These are phyloP conservation scores for Pleurotus platypus DNA, from an alignment of 768 basidiomycete species.

Conservation along the genomic window DNA sequence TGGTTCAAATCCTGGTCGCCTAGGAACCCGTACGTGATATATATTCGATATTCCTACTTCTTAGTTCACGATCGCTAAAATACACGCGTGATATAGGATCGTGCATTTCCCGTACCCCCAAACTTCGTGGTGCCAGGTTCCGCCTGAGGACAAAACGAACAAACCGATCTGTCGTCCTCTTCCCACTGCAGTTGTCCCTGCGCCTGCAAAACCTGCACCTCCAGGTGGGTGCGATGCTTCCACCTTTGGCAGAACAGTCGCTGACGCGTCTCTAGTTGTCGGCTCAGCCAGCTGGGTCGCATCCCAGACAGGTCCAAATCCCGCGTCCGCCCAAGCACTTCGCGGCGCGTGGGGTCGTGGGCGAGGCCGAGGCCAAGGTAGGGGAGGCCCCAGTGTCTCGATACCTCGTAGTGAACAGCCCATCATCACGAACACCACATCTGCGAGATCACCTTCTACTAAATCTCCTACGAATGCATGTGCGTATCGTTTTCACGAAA, in stretches of 20 bases:
- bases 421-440: not conserved
- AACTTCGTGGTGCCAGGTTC: conserved; percentile 36
- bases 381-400: not conserved
- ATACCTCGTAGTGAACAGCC: conserved; percentile 2
- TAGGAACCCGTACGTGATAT: conserved; percentile 25
- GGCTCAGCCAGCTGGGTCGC: conserved; percentile 33
- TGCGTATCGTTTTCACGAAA: not conserved
- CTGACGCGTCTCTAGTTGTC: conserved; percentile 23
- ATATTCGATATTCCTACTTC: not conserved
- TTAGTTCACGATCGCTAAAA: not conserved
- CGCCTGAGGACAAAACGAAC: conserved; percentile 39
- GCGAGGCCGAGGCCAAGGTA: not conserved
- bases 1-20: conserved; percentile 41
- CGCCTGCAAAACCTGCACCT: conserved; percentile 20
- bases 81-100: conserved; percentile 13
- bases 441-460: not conserved
- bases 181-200: conserved; percentile 29
- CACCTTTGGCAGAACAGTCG: not conserved
- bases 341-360: conserved; percentile 18
- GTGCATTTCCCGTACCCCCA: conserved; percentile 36
- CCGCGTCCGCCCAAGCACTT: conserved; percentile 11
- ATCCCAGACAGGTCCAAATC: conserved; percentile 15
- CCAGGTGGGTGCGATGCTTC: conserved; percentile 19
- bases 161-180: conserved; percentile 42
- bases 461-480: conserved; percentile 3